A percentile compares a stretch with the other conserved stretches of the same genome.
These are phyloP conservation scores for Trichoderma pleuroti DNA, from an alignment of 2,329 filamentous ascomycete species.

Conservation along the genomic window DNA sequence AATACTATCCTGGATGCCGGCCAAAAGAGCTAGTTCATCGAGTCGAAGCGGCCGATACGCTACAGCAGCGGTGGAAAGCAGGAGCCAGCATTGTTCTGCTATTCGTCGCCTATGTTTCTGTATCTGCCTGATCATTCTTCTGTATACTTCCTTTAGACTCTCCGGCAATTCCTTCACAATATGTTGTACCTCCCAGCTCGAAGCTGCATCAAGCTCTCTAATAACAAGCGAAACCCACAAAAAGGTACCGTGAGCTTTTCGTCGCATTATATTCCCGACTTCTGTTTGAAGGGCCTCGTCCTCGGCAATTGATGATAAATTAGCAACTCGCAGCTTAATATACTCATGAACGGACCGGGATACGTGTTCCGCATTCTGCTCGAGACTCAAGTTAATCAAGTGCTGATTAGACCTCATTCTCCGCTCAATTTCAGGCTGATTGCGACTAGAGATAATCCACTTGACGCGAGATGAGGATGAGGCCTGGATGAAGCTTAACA, in stretches of 20 bases:
- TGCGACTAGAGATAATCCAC: background rate
- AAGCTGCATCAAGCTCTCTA: background rate
- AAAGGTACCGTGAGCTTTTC: background rate
- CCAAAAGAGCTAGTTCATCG: background rate
- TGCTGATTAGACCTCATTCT: background rate
- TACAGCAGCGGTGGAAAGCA: background rate
- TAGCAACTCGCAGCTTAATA: background rate
- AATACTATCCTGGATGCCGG: background rate
- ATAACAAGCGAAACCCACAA: conserved; percentile 2
- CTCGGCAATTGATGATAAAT: background rate
- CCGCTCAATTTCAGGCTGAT: background rate
- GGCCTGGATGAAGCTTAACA: background rate
- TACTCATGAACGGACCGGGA: background rate
- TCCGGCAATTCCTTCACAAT: background rate
- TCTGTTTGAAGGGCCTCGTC: background rate
- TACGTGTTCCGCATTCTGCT: background rate
- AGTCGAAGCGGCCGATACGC: background rate
- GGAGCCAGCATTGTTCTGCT: background rate
- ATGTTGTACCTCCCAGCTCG: background rate
- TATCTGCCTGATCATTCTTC: background rate
- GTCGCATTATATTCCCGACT: background rate
- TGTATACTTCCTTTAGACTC: background rate
- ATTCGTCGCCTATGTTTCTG: background rate
- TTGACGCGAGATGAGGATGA: background rate
- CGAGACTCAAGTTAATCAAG: background rate